phyloP scores from a whole-genome alignment of 2,329 filamentous ascomycete species.

The Botrytis porri region DNA sequence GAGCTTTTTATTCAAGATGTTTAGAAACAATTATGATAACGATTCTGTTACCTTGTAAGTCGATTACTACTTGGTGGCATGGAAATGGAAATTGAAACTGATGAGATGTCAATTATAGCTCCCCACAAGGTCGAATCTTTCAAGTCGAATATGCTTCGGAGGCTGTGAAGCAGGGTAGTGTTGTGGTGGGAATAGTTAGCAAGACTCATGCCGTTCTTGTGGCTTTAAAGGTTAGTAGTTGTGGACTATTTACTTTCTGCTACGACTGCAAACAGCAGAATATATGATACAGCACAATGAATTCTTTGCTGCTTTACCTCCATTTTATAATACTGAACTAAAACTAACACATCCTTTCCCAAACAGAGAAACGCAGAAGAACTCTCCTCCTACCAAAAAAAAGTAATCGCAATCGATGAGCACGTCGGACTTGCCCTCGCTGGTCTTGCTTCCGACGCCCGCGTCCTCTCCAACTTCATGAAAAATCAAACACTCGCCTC shows the following conservation, averaged over 20 bases:
- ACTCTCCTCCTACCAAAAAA: slow-evolving; percentile 99
- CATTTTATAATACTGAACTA: background rate
- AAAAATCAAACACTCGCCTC: slow-evolving; percentile 97
- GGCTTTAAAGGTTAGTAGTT: slow-evolving; percentile 77
- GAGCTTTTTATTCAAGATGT: slow-evolving; percentile 62
- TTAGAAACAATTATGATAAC: slow-evolving; percentile 99
- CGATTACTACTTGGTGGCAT: slow-evolving; percentile 19
- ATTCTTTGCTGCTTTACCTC: too few species aligned
- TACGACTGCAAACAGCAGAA: background rate
- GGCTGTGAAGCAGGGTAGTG: slow-evolving; percentile 98
- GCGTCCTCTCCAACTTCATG: slow-evolving; percentile 99
- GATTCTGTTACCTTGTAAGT: slow-evolving; percentile 98
- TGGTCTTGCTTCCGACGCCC: slow-evolving; percentile 93
- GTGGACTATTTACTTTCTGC: background rate
- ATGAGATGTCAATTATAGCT: slow-evolving; percentile 56
- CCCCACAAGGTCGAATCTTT: slow-evolving; percentile 98
- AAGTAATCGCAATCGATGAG: slow-evolving; percentile 94
- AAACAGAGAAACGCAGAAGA: slow-evolving; percentile 93
- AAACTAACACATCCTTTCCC: background rate
- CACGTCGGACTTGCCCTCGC: slow-evolving; percentile 95
- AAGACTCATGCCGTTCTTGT: slow-evolving; percentile 97
- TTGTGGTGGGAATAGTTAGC: slow-evolving; percentile 94
- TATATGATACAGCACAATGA: background rate
- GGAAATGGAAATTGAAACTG: slow-evolving; percentile 25
- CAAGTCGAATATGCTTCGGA: slow-evolving; percentile 99